Base-by-base conservation (phyloP, 352 stramenopile genomes). In the Pythium plurisporium region DNA sequence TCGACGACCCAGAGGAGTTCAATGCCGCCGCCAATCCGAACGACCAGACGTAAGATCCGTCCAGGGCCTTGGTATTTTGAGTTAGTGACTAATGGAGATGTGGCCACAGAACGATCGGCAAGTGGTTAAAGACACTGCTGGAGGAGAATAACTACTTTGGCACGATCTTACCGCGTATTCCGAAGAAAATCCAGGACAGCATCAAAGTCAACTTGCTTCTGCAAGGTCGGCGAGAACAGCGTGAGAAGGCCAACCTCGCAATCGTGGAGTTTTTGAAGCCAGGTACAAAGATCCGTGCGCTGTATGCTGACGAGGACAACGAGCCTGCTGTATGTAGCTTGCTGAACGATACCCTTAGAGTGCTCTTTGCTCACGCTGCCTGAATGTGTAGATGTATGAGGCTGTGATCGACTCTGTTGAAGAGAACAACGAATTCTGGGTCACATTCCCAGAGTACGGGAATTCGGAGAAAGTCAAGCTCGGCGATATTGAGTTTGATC, bases 261-360 rank as follows among this genome's bases (percentile, higher is more conserved):
- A 85, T 91, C 37, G 67, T 83, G 29, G 66, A 94, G 30, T 91
- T 87, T 42, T 67, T 96, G 22, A 89, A 83, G 61, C 71, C 87
- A 12, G 95, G 95, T n/a, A 86, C 73, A 20, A 96, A 96, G 58
- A 70, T 99, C 20, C 87, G 83, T 23, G 96, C 95, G 5, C 90
- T 98, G 66, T 99, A 99, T 62, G 82, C 82, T 0, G 96, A 99
- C 69, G 95, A 98, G 34, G 94, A 98, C 41, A 98, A 99, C 69
- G 79, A 90, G 44, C 82, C 84, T 52, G 82, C 82, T 45, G 84
- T 94, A 53, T 29, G 75, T 47, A n/a, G n/a, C n/a, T n/a, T n/a
- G n/a, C n/a, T n/a, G n/a, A n/a, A n/a, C n/a, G n/a, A n/a, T n/a
- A n/a, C n/a, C n/a, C n/a, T n/a, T n/a, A n/a, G n/a, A n/a, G n/a